These are phyloP conservation scores for Pyrenophora seminiperda DNA, from an alignment of 2,329 filamentous ascomycete species.

Conservation along the genomic window DNA sequence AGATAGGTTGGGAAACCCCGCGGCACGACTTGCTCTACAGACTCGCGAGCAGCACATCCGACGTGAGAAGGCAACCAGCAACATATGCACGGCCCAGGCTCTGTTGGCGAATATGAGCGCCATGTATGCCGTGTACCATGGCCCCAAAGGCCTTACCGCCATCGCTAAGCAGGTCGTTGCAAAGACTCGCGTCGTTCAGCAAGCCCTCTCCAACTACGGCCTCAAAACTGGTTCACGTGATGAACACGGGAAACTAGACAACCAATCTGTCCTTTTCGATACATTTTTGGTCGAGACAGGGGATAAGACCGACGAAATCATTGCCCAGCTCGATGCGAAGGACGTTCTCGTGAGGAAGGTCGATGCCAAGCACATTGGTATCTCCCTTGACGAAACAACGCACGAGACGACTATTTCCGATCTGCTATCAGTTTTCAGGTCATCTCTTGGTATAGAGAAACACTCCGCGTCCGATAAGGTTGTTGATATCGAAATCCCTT, in stretches of 20 bases:
- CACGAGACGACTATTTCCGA: slow-evolving; percentile 61
- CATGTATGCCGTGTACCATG: slow-evolving; percentile 93
- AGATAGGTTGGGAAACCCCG: slow-evolving; percentile 80
- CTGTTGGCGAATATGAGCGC: slow-evolving; percentile 94
- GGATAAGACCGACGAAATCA: slow-evolving; percentile 57
- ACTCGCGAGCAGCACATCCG: slow-evolving; percentile 96
- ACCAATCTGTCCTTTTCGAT: slow-evolving; percentile 72
- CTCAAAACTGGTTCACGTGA: slow-evolving; percentile 67
- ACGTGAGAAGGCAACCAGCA: slow-evolving; percentile 95
- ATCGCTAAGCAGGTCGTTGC: slow-evolving; percentile 81
- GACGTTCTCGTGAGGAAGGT: slow-evolving; percentile 66
- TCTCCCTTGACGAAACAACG: slow-evolving; percentile 80
- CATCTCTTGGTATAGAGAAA: slow-evolving; percentile 45
- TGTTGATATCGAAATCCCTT: slow-evolving; percentile 51
- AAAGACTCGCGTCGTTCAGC: slow-evolving; percentile 71
- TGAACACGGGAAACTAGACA: slow-evolving; percentile 61
- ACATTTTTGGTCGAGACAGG: slow-evolving; percentile 70
- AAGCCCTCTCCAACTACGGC: slow-evolving; percentile 66
- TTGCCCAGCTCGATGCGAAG: slow-evolving; percentile 58
- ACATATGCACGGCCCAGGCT: slow-evolving; percentile 95
- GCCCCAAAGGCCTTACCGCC: slow-evolving; percentile 77
- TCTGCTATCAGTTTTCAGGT: slow-evolving; percentile 63
- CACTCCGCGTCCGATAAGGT: slow-evolving; percentile 13
- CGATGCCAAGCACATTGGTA: slow-evolving; percentile 65
- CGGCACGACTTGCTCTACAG: slow-evolving; percentile 83